Conservation (phyloP, 2,329 filamentous ascomycete species). For the Pestalotiopsis sp. region DNA sequence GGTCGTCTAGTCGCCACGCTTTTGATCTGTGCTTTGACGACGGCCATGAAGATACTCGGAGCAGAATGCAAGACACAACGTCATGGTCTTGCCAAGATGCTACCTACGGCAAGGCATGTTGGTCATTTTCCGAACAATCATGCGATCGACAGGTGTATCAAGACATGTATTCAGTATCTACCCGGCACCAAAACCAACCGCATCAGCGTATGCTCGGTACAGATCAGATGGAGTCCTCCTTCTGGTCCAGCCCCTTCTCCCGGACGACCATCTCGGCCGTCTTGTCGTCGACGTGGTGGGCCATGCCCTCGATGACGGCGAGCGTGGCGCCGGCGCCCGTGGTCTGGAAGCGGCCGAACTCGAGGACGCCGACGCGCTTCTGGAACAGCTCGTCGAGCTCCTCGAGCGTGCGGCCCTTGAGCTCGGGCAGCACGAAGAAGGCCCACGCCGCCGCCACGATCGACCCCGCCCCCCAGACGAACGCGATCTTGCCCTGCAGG, state of each 20-base stretch:
- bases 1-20: too few relatives aligned
- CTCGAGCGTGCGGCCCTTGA: slow-evolving; percentile 32
- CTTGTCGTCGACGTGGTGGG: not conserved
- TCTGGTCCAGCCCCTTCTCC: slow-evolving; percentile 4
- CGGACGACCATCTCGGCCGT: not conserved
- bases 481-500: slow-evolving; percentile 25
- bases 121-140: too few relatives aligned
- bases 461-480: slow-evolving; percentile 30
- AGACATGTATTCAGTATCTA: not conserved
- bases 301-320: slow-evolving; percentile 7
- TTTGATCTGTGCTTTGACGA: too few relatives aligned
- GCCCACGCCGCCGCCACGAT: slow-evolving; percentile 25
- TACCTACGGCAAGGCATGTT: too few relatives aligned
- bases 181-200: not conserved
- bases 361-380: slow-evolving; percentile 10
- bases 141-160: not conserved
- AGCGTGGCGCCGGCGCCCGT: slow-evolving; percentile 9
- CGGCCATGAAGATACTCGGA: too few relatives aligned
- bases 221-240: not conserved
- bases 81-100: too few relatives aligned
- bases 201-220: not conserved
- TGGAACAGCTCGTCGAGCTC: slow-evolving; percentile 33
- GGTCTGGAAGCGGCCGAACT: slow-evolving; percentile 11
- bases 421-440: slow-evolving; percentile 32
- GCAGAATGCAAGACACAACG: too few relatives aligned